Evolutionary conservation across 306 rosid genomes (phyloP), one percentile per base, ranked within the genome.

Genomic region (Purshia tridentata): DNA sequence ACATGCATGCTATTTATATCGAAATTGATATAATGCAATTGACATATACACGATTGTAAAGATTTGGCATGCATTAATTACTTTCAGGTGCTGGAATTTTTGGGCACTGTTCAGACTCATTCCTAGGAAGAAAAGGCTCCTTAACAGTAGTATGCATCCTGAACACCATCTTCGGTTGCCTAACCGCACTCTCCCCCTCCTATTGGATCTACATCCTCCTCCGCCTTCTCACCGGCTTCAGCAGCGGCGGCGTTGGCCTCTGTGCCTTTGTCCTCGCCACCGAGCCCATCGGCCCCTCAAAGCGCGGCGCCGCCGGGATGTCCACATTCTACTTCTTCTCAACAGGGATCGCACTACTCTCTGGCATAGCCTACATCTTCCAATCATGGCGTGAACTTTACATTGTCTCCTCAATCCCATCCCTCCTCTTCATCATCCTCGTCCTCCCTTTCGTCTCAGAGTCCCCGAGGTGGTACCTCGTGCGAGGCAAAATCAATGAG

Each of bases 261-360:
- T 88, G 90, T 6, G 87, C 97, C 53, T 93, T 89, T 10, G 98
- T 93, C 73, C 92, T 91, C 0, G 91, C 96, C 55, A 89, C 91
- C 0, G 98, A 93, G 47, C 96, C 97, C 0, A 48, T 93, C 0
- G 98, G 98, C 12, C 96, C 96, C 4, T 29, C 80, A 0, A 93
- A 76, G 60, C 98, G 98, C 0, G 97, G 94, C 7, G 0, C 23
- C 0, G 92, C 86, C 0, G 98, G 98, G 13, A 93, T 93, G 97
- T 93, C 96, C 77, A 89, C 96, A 35, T 93, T 91, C 83, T 91
- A 89, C 92, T 91, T 93, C 88, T 93, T 93, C 88, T 93, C 98
- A 8, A 44, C 79, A 0, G 98, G 98, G 47, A 89, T 93, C 4
- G 97, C 91, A 8, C 0, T 85, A 15, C 92, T 93, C 74, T 75